phyloP scores from a whole-genome alignment of 345 rosid genomes.

The Lumnitzera racemosa region DNA sequence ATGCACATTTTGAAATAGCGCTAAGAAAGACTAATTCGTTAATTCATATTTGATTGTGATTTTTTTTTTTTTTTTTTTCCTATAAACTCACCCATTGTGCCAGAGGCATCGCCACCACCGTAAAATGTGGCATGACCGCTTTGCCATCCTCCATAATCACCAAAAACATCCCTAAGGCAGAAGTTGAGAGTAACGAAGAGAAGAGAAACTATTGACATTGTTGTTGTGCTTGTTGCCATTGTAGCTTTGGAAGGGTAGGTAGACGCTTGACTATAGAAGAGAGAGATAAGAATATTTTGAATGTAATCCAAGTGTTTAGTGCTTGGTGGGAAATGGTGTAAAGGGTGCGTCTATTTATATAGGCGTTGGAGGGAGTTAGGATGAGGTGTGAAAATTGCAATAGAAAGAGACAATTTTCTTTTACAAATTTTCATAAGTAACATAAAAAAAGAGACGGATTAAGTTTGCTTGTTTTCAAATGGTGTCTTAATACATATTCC shows the following conservation, averaged over 20 bases:
- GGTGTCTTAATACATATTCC: no score
- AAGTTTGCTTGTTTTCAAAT: no score
- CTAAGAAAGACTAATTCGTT: not conserved
- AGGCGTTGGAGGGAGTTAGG: slow-evolving; percentile 8
- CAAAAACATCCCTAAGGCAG: slow-evolving; percentile 29
- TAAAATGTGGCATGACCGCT: slow-evolving; percentile 74
- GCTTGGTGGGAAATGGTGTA: not conserved
- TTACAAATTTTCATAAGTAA: not conserved
- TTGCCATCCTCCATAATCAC: slow-evolving; percentile 67
- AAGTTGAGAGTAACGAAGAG: slow-evolving; percentile 21
- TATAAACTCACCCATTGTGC: slow-evolving; percentile 62
- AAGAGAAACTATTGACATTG: slow-evolving; percentile 19
- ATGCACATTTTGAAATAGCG: not conserved
- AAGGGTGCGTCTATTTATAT: slow-evolving; percentile 14
- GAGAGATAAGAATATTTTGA: not conserved
- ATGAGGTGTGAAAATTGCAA: slow-evolving; percentile 11
- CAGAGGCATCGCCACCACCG: slow-evolving; percentile 79
- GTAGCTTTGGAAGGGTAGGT: slow-evolving; percentile 2
- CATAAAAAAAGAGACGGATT: not conserved
- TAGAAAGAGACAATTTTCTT: slow-evolving; percentile 24
- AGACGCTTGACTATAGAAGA: not conserved
- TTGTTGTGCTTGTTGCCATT: slow-evolving; percentile 26
- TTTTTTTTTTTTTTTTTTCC: no score
- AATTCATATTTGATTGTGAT: not conserved
- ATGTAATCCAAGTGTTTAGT: slow-evolving; percentile 1